Evolutionary conservation across 192 early-diverging fungal species (phyloP), one percentile per base, ranked within the genome.

Genomic region (Chytriomyces confervae): DNA sequence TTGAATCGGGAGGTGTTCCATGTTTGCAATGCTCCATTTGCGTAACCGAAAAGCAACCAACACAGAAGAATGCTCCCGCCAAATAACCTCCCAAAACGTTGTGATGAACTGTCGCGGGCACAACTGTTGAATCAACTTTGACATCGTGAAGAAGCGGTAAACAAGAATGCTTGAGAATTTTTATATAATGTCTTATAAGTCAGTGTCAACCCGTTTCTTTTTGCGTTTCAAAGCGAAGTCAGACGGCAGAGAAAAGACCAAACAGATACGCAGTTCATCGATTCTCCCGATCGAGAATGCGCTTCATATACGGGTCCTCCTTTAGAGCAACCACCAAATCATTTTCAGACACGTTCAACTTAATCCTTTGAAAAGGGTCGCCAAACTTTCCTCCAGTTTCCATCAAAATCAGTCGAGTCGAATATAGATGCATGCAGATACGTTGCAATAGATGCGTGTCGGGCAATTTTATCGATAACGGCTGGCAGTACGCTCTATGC

Each of bases 281-380:
- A 57, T 13, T n/a, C 13, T 57, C 53, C 53, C 53, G 13, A 13
- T 57, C 53, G 20, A 57, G 53, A 57, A 57, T 57, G 53, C 53
- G 53, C 53, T 57, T 57, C 16, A 57, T 13, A 20, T 57, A 57
- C 53, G 13, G 2, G 53, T 70, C 74, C 20, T 76, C 63, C 69
- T 69, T 74, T 24, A 94, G 83, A 0, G 93, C 93, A 80, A 92
- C 89, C 0, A 93, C 84, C n/a, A 95, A 86, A 80, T 95, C 94
- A 45, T 92, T 91, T 62, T 95, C 93, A 16, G 84, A 86, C 13
- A 94, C 85, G 72, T 91, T 91, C 47, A 97, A 81, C 8, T 90
- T 80, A 20, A 95, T 84, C 6, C 89, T 84, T 81, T 91, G 90
- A 6, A 11, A 47, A 3, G 48, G 71, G 10, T 91, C 89, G 9